Base-by-base conservation (phyloP, 441 rosid species). In the Populus tomentosa region DNA sequence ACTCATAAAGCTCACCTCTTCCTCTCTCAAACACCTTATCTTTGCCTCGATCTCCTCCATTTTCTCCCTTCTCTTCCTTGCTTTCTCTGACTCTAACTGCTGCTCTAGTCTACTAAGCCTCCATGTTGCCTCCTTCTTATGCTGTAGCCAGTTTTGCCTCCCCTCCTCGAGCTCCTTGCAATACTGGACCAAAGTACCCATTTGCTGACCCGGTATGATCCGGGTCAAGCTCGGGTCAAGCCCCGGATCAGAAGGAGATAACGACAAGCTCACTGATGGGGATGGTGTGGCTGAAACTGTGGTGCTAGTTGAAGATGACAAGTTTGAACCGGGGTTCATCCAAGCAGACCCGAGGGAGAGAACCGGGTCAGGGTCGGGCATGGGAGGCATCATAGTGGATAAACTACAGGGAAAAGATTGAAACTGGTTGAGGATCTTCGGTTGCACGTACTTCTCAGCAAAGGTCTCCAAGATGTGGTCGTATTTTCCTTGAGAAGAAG, bases 61-160 rank as follows among this genome's bases (percentile, higher is more conserved):
- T 84, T 89, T 91, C 86, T 91, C 93, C 80, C 88, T 88, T 79
- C 84, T 86, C 69, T 89, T 81, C 82, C 87, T 78, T 2, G 88
- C 81, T 81, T 90, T 93, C 89, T 93, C 95, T 0, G 97, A 89
- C 73, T 91, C 94, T 62, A 93, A 81, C 83, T 93, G 97, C 80
- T 91, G 80, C 83, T 91, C 97, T 28, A 93, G 84, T 67, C 97
- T 87, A 75, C 91, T 88, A 80, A 93, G 80, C 82, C 95, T 88
- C 97, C 95, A 93, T 16, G 88, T 82, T 4, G 95, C 93, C 59
- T 50, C 59, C 59, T 50, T 50, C 3, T 50, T 50, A 50, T 50
- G 59, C 67, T 92, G 94, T 72, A 28, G 30, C 30, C 30, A 28
- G 30, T 28, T 28, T 28, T 28, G 30, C 30, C 30, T 28, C 30